Evolutionary conservation across 306 rosid genomes (phyloP).

Genomic region (Pachyrhizus erosus): DNA sequence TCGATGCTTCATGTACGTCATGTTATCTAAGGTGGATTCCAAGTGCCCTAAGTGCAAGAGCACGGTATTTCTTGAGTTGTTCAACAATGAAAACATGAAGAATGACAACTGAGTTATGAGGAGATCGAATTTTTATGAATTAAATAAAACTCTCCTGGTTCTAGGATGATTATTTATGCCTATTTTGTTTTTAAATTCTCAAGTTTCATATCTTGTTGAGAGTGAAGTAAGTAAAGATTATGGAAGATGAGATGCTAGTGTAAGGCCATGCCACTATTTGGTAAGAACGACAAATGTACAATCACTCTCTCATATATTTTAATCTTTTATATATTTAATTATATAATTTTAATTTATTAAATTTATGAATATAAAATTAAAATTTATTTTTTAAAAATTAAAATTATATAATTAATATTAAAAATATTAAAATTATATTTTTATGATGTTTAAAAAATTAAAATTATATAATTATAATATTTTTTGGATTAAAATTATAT

Average conservation of each 20-base stretch:
- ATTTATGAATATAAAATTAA: no score
- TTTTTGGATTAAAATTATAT: no score
- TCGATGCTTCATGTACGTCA: constrained; percentile 44
- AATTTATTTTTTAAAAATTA: no score
- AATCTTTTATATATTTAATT: no score
- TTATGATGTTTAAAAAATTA: no score
- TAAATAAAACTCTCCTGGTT: neutral
- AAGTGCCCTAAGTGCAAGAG: constrained; percentile 69
- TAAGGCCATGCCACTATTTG: no score
- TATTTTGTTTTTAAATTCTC: neutral
- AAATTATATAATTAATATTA: no score
- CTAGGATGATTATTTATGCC: neutral
- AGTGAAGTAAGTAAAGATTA: neutral
- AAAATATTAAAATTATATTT: no score
- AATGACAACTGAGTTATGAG: neutral
- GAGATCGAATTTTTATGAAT: neutral
- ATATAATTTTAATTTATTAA: no score
- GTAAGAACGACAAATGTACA: no score
- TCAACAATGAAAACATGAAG: constrained; percentile 3
- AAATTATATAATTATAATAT: no score
- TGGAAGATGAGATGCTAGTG: neutral
- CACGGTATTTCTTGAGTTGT: constrained; percentile 57
- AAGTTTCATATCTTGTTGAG: neutral
- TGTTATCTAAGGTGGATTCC: constrained; percentile 54
- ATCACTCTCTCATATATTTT: no score